These are phyloP conservation scores for Botrytis paeoniae DNA, from an alignment of 2,329 filamentous ascomycete genomes.

Conservation along the genomic window DNA sequence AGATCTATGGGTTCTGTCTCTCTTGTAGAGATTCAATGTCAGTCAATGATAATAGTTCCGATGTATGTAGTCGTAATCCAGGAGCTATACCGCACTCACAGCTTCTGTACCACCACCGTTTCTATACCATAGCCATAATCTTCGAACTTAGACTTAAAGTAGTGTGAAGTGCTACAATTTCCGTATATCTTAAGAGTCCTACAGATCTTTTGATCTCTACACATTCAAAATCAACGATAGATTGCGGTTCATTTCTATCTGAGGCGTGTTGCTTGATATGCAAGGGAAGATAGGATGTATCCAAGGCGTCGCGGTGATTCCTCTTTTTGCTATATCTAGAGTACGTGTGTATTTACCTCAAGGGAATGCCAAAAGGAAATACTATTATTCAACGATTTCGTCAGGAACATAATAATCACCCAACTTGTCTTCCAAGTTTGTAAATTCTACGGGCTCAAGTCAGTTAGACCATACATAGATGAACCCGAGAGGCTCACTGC, in stretches of 20 bases:
- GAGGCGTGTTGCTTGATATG: neutral
- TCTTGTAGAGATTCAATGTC: neutral
- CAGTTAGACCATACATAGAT: neutral
- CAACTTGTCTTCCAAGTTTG: neutral
- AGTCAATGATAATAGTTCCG: conserved; percentile 22
- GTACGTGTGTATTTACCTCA: neutral
- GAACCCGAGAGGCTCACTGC: neutral
- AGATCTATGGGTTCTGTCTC: neutral
- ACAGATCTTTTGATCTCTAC: neutral
- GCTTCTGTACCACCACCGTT: neutral
- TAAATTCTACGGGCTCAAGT: neutral
- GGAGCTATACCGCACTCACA: conserved; percentile 21
- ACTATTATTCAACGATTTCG: neutral
- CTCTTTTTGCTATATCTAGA: neutral
- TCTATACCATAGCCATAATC: neutral
- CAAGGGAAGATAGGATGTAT: neutral
- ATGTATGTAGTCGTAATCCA: conserved; percentile 27
- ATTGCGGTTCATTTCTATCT: neutral
- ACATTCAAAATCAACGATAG: neutral
- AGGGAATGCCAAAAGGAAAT: neutral
- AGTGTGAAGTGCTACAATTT: no score
- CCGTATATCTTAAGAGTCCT: no score
- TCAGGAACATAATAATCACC: neutral
- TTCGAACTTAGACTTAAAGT: neutral
- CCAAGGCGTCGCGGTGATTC: neutral